Percentiles rank a stretch among this genome's conserved stretches.
Evolutionary conservation across 208 protist species (phyloP).

Genomic region (Histomonas meleagridis): DNA sequence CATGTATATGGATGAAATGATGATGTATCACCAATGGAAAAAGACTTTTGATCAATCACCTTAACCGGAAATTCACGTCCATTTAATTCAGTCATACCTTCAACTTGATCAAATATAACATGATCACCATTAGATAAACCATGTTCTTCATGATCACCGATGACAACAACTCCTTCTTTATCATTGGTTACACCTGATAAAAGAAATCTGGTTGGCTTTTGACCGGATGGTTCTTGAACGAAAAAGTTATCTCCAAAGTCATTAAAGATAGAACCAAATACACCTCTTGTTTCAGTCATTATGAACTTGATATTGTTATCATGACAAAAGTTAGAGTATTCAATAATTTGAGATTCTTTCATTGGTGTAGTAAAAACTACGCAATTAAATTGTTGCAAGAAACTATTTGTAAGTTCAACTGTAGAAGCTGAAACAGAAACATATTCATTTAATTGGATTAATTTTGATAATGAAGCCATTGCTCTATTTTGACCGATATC

Average conservation of each 20-base stretch:
- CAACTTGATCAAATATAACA: slow-evolving; percentile 63
- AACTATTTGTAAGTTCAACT: slow-evolving; percentile 16
- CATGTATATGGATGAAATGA: too few species aligned
- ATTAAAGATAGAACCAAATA: slow-evolving; percentile 49
- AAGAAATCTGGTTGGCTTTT: slow-evolving; percentile 42
- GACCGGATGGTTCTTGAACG: slow-evolving; percentile 49
- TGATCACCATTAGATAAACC: slow-evolving; percentile 61
- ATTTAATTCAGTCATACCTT: slow-evolving; percentile 50
- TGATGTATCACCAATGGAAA: slow-evolving; percentile 45
- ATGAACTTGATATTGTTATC: slow-evolving; percentile 45
- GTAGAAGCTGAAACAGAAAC: slow-evolving; percentile 46
- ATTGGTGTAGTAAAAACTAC: not conserved
- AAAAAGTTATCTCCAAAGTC: slow-evolving; percentile 50
- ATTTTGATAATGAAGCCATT: slow-evolving; percentile 45
- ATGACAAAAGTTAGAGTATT: not conserved
- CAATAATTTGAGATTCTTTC: not conserved
- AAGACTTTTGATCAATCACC: slow-evolving; percentile 43
- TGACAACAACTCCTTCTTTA: slow-evolving; percentile 55
- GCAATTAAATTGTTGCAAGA: slow-evolving; percentile 9
- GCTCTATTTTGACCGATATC: slow-evolving; percentile 66
- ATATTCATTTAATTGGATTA: slow-evolving; percentile 71
- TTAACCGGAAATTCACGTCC: not conserved
- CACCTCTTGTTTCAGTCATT: slow-evolving; percentile 39
- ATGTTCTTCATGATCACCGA: slow-evolving; percentile 57
- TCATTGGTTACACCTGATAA: slow-evolving; percentile 40